Percentiles rank a stretch among this genome's conserved stretches.
phyloP scores from a whole-genome alignment of 2,329 filamentous ascomycete genomes.

The Cordyceps pruinosa region DNA sequence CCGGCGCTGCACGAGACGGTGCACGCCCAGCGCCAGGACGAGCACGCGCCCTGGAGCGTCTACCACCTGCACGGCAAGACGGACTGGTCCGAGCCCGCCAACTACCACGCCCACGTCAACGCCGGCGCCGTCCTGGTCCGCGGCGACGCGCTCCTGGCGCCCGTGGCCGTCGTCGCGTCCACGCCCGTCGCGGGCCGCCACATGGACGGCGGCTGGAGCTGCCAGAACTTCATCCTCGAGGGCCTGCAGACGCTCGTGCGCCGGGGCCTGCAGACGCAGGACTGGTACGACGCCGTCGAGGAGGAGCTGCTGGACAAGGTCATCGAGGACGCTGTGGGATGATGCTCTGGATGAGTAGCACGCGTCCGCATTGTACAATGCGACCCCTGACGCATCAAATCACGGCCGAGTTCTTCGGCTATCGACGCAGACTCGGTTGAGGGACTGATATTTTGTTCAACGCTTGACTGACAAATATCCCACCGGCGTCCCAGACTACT shows the following conservation, averaged over 20 bases:
- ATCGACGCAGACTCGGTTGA: neutral
- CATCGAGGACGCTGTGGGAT: conserved; percentile 9
- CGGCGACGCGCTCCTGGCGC: conserved; percentile 10
- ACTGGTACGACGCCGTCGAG: conserved; percentile 12
- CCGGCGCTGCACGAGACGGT: conserved; percentile 13
- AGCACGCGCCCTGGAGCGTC: conserved; percentile 8
- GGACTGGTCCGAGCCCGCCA: conserved; percentile 12
- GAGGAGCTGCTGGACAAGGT: conserved; percentile 13
- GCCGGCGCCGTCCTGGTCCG: conserved; percentile 13
- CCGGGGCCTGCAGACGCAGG: conserved; percentile 12
- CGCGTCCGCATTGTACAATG: neutral
- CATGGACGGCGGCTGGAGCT: conserved; percentile 14
- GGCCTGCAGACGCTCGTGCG: conserved; percentile 12
- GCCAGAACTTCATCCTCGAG: conserved; percentile 15
- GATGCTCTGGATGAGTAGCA: neutral
- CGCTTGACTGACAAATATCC: neutral
- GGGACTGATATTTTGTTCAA: neutral
- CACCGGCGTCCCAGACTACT: neutral
- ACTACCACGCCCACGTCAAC: conserved; percentile 15
- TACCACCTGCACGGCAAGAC: conserved; percentile 8
- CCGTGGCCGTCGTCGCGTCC: conserved; percentile 9
- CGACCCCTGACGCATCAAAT: neutral
- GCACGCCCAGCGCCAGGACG: conserved; percentile 12
- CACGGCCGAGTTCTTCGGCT: neutral
- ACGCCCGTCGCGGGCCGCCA: conserved; percentile 4